Conservation (phyloP, 495 filamentous ascomycete genomes). For the Trichoderma asperelloides region DNA sequence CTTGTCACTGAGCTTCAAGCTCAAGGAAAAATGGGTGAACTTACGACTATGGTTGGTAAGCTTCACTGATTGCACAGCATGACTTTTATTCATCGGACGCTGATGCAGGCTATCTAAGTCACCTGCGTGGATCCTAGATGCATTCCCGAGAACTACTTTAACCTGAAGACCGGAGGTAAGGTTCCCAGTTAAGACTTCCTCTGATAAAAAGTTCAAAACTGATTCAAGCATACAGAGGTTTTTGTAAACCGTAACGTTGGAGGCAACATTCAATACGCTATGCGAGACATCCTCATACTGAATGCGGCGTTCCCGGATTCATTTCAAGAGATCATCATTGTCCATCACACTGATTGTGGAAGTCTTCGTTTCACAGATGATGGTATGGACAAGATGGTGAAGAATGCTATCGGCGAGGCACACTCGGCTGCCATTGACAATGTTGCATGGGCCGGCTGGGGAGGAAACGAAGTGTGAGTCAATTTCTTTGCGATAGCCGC, state of each 20-base stretch:
- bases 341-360: background rate
- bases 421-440: background rate
- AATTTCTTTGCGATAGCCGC: too few species aligned
- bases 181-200: background rate
- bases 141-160: background rate
- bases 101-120: too few species aligned
- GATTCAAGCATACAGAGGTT: background rate
- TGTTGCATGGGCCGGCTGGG: background rate
- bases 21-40: too few species aligned
- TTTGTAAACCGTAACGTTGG: background rate
- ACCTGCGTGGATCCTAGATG: background rate
- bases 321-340: background rate
- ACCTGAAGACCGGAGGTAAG: background rate
- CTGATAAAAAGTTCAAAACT: background rate
- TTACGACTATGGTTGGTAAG: too few species aligned
- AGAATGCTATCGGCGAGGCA: background rate
- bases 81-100: too few species aligned
- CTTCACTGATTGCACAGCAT: too few species aligned
- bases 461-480: background rate
- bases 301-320: background rate
- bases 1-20: too few species aligned
- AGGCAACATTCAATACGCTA: background rate
- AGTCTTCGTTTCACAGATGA: background rate
- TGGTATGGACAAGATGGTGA: background rate
- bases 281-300: background rate